A percentile compares a stretch with the other conserved stretches of the same genome.
Conservation (phyloP, 306 rosid genomes). For the Pachyrhizus erosus region DNA sequence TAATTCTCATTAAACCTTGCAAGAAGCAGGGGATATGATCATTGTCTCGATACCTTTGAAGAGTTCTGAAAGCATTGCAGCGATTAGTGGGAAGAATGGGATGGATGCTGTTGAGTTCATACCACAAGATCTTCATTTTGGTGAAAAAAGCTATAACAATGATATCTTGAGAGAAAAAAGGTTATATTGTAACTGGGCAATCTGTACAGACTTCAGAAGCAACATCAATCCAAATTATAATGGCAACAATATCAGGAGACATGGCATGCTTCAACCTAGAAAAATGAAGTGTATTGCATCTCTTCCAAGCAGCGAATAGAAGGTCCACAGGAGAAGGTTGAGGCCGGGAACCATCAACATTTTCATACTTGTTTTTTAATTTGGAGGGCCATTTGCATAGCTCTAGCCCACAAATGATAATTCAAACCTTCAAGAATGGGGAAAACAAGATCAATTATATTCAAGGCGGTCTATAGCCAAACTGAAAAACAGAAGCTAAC, state of each 20-base stretch:
- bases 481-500: background rate
- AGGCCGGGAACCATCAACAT: background rate
- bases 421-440: background rate
- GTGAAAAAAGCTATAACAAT: too few species aligned
- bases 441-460: too few species aligned
- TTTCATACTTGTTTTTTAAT: background rate
- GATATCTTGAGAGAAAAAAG: too few species aligned
- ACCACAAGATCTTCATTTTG: too few species aligned
- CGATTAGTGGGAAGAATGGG: too few species aligned
- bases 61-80: too few species aligned
- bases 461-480: background rate
- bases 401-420: background rate
- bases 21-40: too few species aligned
- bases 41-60: too few species aligned
- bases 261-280: background rate
- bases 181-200: too few species aligned
- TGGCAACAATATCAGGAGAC: background rate
- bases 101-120: too few species aligned
- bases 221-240: background rate
- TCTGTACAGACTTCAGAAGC: too few species aligned
- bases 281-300: background rate
- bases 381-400: background rate
- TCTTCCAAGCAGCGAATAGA: background rate
- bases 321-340: background rate
- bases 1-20: too few species aligned